Base-by-base conservation (phyloP, 345 rosid species). In the Gossypium australe region DNA sequence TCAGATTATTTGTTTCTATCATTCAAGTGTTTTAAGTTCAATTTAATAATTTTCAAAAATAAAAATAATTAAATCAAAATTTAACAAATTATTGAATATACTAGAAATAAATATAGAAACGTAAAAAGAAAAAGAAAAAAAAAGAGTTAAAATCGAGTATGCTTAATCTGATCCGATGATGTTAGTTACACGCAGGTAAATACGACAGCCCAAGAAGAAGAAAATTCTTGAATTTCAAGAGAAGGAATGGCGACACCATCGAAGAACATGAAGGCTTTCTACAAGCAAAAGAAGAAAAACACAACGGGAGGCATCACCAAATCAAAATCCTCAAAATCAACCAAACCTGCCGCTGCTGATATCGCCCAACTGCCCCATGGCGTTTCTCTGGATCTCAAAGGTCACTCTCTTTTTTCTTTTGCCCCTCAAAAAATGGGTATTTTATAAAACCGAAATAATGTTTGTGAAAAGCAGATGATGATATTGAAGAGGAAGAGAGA, bases 381-480 rank as follows among this genome's bases (percentile, higher is more conserved):
- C 59, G 59, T 3, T 55, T 18, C 59, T 55, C 25, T 18, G 11
- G 59, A 55, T 55, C 12, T 55, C 59, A 9, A 55, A 18, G 59
- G 59, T 55, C 59, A 55, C 11, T 8, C 59, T 4, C 9, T n/a
- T 22, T 2, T 8, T n/a, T 2, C 0, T 29, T 34, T 34, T 34
- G 38, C 5, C 9, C 3, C 25, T 55, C 2, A 18, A 34, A 9
- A 55, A 55, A 55, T 51, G 55, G 55, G 18, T 16, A 51, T 51
- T 4, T 51, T 14, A 14, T 51, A 55, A 18, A 55, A 55, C 12
- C 20, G 59, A 55, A 55, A 55, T 6, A 13, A 13, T 13, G 14
- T 51, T 14, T 55, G 2, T n/a, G 22, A 24, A n/a, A 5, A 60
- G 59, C 76, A 93, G 98, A 81, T 38, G 90, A 78, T 67, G 92